phyloP scores from a whole-genome alignment of 441 rosid genomes.

The Dalechampia spathulata region DNA sequence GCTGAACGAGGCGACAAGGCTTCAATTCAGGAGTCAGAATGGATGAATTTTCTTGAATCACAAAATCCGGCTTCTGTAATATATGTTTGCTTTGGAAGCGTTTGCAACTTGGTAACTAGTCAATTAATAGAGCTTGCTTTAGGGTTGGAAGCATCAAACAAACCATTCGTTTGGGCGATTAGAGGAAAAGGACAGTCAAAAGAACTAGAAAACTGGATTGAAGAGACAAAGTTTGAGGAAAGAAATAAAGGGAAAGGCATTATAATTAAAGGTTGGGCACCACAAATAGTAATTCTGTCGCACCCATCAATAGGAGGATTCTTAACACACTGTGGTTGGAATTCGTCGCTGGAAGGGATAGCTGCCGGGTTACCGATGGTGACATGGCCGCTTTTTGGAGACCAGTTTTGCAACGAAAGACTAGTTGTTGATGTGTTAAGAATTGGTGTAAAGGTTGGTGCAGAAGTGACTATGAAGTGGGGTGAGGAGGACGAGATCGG shows the following conservation, averaged over 20 bases:
- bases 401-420: constrained; percentile 37
- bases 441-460: constrained; percentile 26
- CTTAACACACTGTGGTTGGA: constrained; percentile 44
- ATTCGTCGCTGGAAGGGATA: constrained; percentile 27
- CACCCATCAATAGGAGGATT: constrained; percentile 33
- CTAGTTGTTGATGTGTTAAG: constrained; percentile 21
- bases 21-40: background rate
- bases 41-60: constrained; percentile 33
- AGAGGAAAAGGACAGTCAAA: background rate
- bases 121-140: constrained; percentile 31
- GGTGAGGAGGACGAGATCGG: constrained; percentile 30
- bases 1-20: constrained; percentile 27
- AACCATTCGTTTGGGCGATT: constrained; percentile 36
- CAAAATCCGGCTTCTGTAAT: constrained; percentile 22
- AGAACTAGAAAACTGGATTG: constrained; percentile 21
- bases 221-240: constrained; percentile 21
- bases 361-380: constrained; percentile 28
- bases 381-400: constrained; percentile 37
- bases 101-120: constrained; percentile 9
- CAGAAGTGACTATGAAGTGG: constrained; percentile 16
- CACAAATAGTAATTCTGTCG: constrained; percentile 30
- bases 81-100: constrained; percentile 36
- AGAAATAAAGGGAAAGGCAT: constrained; percentile 25
- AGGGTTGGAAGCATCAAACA: constrained; percentile 30
- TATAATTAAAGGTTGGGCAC: constrained; percentile 35